Evolutionary conservation across 208 protist species (phyloP).

Genomic region (Leishmania braziliensis): DNA sequence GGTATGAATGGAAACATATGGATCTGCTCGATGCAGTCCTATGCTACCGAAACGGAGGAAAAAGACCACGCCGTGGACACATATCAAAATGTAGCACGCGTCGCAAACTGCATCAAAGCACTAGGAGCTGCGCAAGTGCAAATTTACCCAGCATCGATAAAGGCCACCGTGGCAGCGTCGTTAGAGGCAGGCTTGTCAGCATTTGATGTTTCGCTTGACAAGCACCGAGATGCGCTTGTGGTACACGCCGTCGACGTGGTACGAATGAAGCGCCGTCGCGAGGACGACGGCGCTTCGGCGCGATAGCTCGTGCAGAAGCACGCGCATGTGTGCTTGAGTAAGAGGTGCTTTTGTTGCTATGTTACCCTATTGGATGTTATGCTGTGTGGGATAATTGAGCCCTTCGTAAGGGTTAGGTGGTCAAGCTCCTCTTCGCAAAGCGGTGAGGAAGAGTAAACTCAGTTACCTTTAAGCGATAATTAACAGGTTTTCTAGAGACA

Average conservation of each 20-base stretch:
- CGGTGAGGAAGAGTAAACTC: neutral
- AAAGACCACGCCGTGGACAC: constrained; percentile 29
- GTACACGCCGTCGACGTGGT: constrained; percentile 22
- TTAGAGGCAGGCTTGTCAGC: constrained; percentile 49
- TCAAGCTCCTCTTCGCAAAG: neutral
- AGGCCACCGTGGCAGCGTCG: constrained; percentile 52
- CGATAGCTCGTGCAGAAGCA: neutral
- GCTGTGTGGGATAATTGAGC: neutral
- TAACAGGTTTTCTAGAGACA: neutral
- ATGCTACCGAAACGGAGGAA: constrained; percentile 2
- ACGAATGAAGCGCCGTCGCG: constrained; percentile 30
- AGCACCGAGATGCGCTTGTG: constrained; percentile 30
- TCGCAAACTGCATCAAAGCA: constrained; percentile 79
- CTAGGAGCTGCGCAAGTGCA: constrained; percentile 47
- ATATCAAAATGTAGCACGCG: constrained; percentile 52
- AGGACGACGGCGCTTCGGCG: neutral
- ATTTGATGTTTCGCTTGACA: constrained; percentile 56
- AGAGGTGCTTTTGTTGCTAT: neutral
- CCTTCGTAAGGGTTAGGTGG: neutral
- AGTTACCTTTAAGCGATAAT: neutral
- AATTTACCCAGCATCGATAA: constrained; percentile 65
- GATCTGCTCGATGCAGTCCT: constrained; percentile 59
- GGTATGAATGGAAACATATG: constrained; percentile 92
- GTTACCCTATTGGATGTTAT: neutral
- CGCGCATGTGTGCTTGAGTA: neutral